Base-by-base conservation (phyloP, 306 rosid species). In the Pachyrhizus erosus region DNA sequence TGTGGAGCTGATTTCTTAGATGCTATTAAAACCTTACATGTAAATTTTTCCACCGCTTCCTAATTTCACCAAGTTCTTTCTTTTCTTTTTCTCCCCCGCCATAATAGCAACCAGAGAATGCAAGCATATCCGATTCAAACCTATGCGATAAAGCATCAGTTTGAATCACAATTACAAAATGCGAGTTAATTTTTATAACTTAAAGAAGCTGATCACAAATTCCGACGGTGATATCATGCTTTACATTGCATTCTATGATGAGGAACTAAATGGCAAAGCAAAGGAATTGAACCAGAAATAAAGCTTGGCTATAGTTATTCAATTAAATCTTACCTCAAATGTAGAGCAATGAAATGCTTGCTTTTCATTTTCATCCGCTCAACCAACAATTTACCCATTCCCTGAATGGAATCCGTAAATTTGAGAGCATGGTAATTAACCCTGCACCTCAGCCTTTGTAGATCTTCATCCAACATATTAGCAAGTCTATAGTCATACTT, bases 61-160 rank as follows among this genome's bases (percentile, higher is more conserved):
- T 84, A 31, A 95, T 89, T 75, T 48, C 75, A 17, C 97, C 94
- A 43, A 95, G 98, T 81, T 91, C 97, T 46, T 21, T 55, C 80
- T 90, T 89, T 80, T 95, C 99, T 40, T 78, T 88, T n/a, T 93
- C 90, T 74, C 98, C 98, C n/a, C 99, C 99, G n/a, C 98, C 98
- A 83, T 86, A 95, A 79, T 95, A 89, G 64, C 99, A 95, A 42
- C 99, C 96, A 46, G 98, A 95, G 79, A 95, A 95, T 52, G 99
- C 99, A 83, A 95, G 96, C 99, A 95, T 95, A 84, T 95, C 99
- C 3, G 98, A 89, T 87, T 95, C 99, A 88, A 86, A 95, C 87
- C 98, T 95, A 74, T 18, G 40, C 69, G 67, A 37, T 21, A 64
- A 17, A 39, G 46, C 70, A 82, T 51, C 77, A 76, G 70, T 62